Evolutionary conservation across 768 basidiomycete genomes (phyloP).

Genomic region (Tricholoma furcatifolium): DNA sequence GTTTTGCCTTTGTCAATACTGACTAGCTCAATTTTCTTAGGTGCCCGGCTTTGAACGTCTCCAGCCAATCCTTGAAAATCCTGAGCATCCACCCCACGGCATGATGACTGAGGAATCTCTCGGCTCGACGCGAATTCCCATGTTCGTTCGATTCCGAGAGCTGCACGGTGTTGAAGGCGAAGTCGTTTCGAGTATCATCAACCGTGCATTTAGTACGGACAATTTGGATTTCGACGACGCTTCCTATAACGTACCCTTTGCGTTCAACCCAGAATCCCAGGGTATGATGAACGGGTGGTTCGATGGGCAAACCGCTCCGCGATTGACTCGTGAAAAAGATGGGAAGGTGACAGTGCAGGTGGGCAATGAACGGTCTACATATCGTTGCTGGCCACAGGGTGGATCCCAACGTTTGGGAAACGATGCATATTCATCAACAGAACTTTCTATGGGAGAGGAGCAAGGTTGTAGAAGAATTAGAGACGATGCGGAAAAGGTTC

Average conservation of each 20-base stretch:
- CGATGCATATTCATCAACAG: background rate
- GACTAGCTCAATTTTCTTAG: constrained; percentile 12
- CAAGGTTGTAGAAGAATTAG: background rate
- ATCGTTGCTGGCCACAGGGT: background rate
- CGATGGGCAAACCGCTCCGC: background rate
- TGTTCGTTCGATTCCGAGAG: constrained; percentile 60
- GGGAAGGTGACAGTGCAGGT: background rate
- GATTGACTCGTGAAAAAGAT: background rate
- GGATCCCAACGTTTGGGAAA: background rate
- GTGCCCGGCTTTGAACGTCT: constrained; percentile 20
- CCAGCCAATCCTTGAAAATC: constrained; percentile 14
- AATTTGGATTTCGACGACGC: background rate
- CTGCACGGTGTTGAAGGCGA: constrained; percentile 36
- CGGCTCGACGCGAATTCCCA: background rate
- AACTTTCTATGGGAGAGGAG: background rate
- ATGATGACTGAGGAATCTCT: constrained; percentile 20
- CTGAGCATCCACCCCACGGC: constrained; percentile 20
- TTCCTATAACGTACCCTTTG: background rate
- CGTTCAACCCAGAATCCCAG: background rate
- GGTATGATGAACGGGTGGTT: constrained; percentile 17
- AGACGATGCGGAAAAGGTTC: background rate
- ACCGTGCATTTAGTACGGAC: background rate
- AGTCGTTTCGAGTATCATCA: background rate
- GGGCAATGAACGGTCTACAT: background rate
- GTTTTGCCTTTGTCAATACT: constrained; percentile 1